Base-by-base conservation (phyloP, 768 basidiomycete species). In the Naganishia kalamii region DNA sequence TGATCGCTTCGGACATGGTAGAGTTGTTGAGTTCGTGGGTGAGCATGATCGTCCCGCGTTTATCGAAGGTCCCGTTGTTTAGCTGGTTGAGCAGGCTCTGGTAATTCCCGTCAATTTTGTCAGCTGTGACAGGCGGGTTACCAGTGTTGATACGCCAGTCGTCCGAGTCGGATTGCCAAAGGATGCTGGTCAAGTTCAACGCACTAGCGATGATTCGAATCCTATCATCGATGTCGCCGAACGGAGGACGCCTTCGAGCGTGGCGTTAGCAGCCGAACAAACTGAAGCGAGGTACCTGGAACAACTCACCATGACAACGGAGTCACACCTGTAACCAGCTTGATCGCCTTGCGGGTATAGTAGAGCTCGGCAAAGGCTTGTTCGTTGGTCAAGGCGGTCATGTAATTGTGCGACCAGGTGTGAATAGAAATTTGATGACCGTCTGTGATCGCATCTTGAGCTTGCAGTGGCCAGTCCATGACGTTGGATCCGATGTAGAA, bases 311-410 rank as follows among this genome's bases (percentile, higher is more conserved):
- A 74, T 54, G 60, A 68, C 11, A 48, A 49, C 0, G 74, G 74
- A 13, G 72, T 74, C 30, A 76, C 73, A 37, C 75, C 75, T 23
- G 70, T 62, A 54, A 76, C 66, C 35, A 71, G 70, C 65, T 73
- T 71, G 70, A 76, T 71, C 62, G 68, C 65, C 46, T 71, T 41
- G 10, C 57, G 60, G 52, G 75, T 74, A 68, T 76, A 76, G 63
- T 73, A 76, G 13, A 76, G 68, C 68, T 76, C 75, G 25, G 73
- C 71, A 60, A 74, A 74, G 81, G 66, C 74, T 49, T 65, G 61
- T 46, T 74, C 73, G 62, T 74, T 74, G 8, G 71, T 61, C 52
- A 76, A 68, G 0, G 87, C 84, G 3, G 89, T 89, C 88, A 90
- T 90, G 74, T 87, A 86, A 35, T 60, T 68, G 54, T 77, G 75